phyloP scores from a whole-genome alignment of 176 grass and related monocot species.

The Oropetium thomaeum region DNA sequence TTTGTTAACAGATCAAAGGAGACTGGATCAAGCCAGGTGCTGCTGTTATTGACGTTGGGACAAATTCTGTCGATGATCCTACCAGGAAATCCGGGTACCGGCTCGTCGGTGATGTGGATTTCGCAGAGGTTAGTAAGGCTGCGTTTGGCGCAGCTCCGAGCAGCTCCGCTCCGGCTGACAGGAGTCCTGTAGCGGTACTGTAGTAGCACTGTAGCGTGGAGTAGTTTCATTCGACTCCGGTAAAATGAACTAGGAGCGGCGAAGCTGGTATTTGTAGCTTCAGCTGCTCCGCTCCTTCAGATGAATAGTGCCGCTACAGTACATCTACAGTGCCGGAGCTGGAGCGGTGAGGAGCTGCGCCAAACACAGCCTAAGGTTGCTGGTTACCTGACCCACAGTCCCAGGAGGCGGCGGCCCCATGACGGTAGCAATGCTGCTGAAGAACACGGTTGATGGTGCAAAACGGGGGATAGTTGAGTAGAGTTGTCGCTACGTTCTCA shows the following conservation, averaged over 20 bases:
- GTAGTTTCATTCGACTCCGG: too few species aligned
- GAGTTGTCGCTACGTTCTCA: neutral
- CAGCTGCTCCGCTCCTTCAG: too few species aligned
- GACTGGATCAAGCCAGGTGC: constrained; percentile 96
- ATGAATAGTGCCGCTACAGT: too few species aligned
- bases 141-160: too few species aligned
- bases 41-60: constrained; percentile 81
- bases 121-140: constrained; percentile 67
- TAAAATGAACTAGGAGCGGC: too few species aligned
- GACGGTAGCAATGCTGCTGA: constrained; percentile 92
- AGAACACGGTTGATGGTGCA: constrained; percentile 76
- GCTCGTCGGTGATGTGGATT: constrained; percentile 83
- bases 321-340: too few species aligned
- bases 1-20: constrained; percentile 75
- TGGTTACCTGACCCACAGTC: constrained; percentile 78
- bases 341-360: too few species aligned
- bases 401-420: constrained; percentile 89
- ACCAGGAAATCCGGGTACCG: constrained; percentile 75
- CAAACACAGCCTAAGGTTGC: too few species aligned
- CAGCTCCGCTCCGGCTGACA: too few species aligned
- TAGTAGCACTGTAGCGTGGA: too few species aligned
- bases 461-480: constrained; percentile 45
- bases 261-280: too few species aligned
- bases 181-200: too few species aligned
- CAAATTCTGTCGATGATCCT: constrained; percentile 74